These are phyloP conservation scores for Tilletia setariae DNA, from an alignment of 1,284 basidiomycete genomes.

Conservation along the genomic window DNA sequence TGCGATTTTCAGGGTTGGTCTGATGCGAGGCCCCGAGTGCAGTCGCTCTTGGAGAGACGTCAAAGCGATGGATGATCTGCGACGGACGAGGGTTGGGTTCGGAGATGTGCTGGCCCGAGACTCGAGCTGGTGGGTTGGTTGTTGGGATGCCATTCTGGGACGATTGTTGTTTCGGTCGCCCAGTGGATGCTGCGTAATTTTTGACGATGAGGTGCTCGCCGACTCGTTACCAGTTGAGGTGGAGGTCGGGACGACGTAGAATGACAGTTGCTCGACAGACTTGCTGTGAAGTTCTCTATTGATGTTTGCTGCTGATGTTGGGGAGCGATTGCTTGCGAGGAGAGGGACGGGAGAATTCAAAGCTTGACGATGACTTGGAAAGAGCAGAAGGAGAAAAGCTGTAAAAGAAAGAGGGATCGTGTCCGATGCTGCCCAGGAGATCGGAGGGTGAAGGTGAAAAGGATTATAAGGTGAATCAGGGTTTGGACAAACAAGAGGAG, in stretches of 20 bases:
- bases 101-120: background rate
- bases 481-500: too few species aligned
- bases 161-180: background rate
- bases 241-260: background rate
- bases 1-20: background rate
- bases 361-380: background rate
- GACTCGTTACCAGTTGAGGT: background rate
- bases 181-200: background rate
- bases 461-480: too few species aligned
- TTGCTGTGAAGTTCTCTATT: background rate
- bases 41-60: constrained; percentile 1
- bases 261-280: background rate
- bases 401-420: too few species aligned
- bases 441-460: too few species aligned
- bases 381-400: background rate
- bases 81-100: background rate
- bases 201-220: background rate
- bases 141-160: background rate
- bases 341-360: background rate
- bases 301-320: background rate
- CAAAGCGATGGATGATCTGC: background rate
- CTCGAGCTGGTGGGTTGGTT: background rate
- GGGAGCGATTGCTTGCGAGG: background rate
- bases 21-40: constrained; percentile 12
- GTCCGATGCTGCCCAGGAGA: too few species aligned